Conservation (phyloP, 768 basidiomycete species). For the Kwoniella heveanensis region DNA sequence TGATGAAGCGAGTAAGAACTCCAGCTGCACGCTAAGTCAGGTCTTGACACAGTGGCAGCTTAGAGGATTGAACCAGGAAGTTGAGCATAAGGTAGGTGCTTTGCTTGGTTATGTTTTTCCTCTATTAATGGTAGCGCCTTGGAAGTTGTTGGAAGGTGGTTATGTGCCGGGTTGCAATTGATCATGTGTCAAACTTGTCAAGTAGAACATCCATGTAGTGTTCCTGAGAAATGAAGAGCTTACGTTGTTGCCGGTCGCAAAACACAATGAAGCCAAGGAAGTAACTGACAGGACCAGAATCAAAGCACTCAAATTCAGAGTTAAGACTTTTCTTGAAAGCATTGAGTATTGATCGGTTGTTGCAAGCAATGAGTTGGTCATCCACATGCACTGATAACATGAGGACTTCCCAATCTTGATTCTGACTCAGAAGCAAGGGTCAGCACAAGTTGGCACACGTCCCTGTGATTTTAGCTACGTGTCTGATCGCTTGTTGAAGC, state of each 20-base stretch:
- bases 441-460: slow-evolving; percentile 8
- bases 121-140: slow-evolving; percentile 6
- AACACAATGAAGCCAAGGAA: slow-evolving; percentile 53
- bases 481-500: slow-evolving; percentile 28
- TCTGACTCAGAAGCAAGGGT: slow-evolving; percentile 11
- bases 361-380: slow-evolving; percentile 24
- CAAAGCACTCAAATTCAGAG: slow-evolving; percentile 13
- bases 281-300: slow-evolving; percentile 15
- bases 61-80: slow-evolving; percentile 22
- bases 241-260: slow-evolving; percentile 10
- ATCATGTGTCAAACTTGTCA: slow-evolving; percentile 12
- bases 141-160: slow-evolving; percentile 4
- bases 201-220: slow-evolving; percentile 9
- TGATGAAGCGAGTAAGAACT: slow-evolving; percentile 14
- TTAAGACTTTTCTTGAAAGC: slow-evolving; percentile 15
- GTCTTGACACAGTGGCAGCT: slow-evolving; percentile 15
- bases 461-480: slow-evolving; percentile 25
- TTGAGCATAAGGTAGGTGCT: slow-evolving; percentile 14
- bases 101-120: slow-evolving; percentile 8
- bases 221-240: slow-evolving; percentile 22
- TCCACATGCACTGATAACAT: slow-evolving; percentile 29
- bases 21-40: slow-evolving; percentile 9
- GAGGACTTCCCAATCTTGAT: slow-evolving; percentile 5
- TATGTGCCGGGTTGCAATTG: not conserved
- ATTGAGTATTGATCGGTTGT: slow-evolving; percentile 10